Conservation (phyloP, 257 asterid species). For the Solanum piurae region DNA sequence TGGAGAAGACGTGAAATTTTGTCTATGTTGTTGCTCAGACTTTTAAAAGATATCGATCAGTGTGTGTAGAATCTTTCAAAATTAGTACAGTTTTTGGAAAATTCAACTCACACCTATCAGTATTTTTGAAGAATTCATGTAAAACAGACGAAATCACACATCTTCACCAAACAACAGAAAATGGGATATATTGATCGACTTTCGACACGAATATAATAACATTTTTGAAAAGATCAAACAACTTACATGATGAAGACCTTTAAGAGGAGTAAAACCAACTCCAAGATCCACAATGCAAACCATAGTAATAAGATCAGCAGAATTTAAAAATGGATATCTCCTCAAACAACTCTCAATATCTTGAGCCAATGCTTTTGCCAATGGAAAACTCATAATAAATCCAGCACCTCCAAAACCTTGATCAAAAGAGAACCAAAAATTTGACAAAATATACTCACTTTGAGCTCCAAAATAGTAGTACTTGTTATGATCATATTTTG, state of each 20-base stretch:
- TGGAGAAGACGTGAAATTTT: neutral
- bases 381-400: slow-evolving; percentile 40
- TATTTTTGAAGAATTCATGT: neutral
- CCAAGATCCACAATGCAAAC: slow-evolving; percentile 56
- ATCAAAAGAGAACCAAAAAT: slow-evolving; percentile 36
- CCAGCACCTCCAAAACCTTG: slow-evolving; percentile 68
- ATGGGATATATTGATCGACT: neutral
- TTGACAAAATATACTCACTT: slow-evolving; percentile 42
- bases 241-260: slow-evolving; percentile 48
- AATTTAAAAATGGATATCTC: slow-evolving; percentile 22
- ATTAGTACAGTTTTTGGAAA: neutral
- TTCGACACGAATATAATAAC: neutral
- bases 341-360: slow-evolving; percentile 39
- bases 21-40: neutral
- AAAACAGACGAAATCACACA: neutral
- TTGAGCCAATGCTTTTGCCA: slow-evolving; percentile 35
- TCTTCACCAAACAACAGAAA: neutral
- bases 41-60: no score
- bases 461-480: slow-evolving; percentile 50
- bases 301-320: slow-evolving; percentile 46
- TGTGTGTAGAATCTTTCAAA: neutral
- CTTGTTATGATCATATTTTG: slow-evolving; percentile 30
- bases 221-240: neutral
- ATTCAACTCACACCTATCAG: neutral
- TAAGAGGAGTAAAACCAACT: slow-evolving; percentile 38